Evolutionary conservation across 345 rosid genomes (phyloP).

Genomic region (Brassica juncea): DNA sequence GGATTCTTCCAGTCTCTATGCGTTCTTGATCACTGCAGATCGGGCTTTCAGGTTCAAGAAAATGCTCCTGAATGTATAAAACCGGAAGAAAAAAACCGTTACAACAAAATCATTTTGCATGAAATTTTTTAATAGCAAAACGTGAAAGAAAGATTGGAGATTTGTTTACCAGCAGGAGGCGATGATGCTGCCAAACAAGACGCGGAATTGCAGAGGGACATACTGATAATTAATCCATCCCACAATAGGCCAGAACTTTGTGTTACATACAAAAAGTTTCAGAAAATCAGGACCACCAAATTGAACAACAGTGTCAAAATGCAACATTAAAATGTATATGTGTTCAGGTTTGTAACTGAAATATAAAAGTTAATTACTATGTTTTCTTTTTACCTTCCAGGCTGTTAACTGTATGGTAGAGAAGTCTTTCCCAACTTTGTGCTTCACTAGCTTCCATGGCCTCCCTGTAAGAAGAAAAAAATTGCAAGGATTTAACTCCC

Average conservation of each 20-base stretch:
- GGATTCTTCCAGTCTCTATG: conserved; percentile 37
- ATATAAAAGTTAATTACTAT: background rate
- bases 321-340: background rate
- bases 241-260: conserved; percentile 84
- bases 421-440: conserved; percentile 66
- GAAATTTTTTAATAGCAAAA: background rate
- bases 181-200: conserved; percentile 65
- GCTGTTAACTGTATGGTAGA: conserved; percentile 75
- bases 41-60: conserved; percentile 85
- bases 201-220: conserved; percentile 80
- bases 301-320: background rate
- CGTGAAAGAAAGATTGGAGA: conserved; percentile 12
- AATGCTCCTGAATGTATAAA: conserved; percentile 61
- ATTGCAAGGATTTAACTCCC: conserved; percentile 1
- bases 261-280: conserved; percentile 19
- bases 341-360: background rate
- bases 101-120: background rate
- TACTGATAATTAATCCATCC: conserved; percentile 88
- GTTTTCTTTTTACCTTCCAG: conserved; percentile 64
- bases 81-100: background rate
- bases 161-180: conserved; percentile 73
- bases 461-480: conserved; percentile 53
- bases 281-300: conserved; percentile 11
- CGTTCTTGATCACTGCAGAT: conserved; percentile 59
- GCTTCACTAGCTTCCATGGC: conserved; percentile 67